Evolutionary conservation across 768 basidiomycete genomes (phyloP).

Genomic region (Rhizopogon vesiculosus): DNA sequence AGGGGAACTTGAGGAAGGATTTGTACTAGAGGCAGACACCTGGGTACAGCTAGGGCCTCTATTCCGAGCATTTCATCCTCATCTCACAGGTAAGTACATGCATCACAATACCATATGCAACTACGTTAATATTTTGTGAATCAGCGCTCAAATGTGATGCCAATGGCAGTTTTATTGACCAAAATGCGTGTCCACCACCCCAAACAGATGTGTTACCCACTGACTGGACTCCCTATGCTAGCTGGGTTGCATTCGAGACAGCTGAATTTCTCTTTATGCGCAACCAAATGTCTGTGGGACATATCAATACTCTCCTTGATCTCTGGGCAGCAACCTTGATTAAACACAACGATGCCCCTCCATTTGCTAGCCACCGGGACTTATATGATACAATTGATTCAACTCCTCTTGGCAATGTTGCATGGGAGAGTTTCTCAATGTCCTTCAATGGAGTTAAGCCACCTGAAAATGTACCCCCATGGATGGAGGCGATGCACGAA

Average conservation of each 20-base stretch:
- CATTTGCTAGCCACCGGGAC: conserved; percentile 18
- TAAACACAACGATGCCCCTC: conserved; percentile 9
- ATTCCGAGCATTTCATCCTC: too few species aligned
- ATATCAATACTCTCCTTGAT: conserved; percentile 13
- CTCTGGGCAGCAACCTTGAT: conserved; percentile 14
- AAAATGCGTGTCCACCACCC: too few species aligned
- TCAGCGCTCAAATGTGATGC: too few species aligned
- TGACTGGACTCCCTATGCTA: conserved; percentile 10
- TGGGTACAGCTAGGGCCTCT: too few species aligned
- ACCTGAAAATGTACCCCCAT: conserved; percentile 10
- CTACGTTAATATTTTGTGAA: too few species aligned
- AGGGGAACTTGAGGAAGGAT: too few species aligned
- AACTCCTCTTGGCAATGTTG: conserved; percentile 18
- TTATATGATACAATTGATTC: conserved; percentile 22
- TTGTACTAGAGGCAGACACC: too few species aligned
- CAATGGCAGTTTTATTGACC: too few species aligned
- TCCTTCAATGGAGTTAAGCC: conserved; percentile 13
- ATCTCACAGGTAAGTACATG: too few species aligned
- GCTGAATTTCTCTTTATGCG: conserved; percentile 14
- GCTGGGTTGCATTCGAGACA: conserved; percentile 12
- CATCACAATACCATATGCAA: too few species aligned
- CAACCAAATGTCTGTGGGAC: conserved; percentile 15
- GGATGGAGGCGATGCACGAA: conserved; percentile 23
- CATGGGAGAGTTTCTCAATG: conserved; percentile 23
- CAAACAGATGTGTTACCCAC: not conserved